These are phyloP conservation scores for Colletotrichum sp. DNA, from an alignment of 2,329 filamentous ascomycete species.

Conservation along the genomic window DNA sequence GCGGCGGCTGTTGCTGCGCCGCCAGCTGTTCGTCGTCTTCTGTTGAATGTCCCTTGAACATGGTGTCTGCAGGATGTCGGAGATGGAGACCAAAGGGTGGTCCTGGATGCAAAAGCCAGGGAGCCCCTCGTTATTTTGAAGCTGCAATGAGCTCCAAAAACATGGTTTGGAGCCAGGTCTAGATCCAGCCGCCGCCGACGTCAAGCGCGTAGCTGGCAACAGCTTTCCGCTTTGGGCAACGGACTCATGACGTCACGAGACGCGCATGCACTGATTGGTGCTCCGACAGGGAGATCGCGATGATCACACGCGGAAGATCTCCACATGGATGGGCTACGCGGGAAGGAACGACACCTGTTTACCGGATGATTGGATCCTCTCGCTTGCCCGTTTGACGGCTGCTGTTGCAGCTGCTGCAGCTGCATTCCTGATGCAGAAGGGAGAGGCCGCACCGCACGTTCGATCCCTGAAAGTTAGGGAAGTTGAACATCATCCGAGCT, in stretches of 20 bases:
- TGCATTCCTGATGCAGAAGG: not conserved
- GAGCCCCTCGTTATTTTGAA: not conserved
- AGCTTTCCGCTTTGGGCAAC: not conserved
- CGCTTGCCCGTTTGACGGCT: not conserved
- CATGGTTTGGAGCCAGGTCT: not conserved
- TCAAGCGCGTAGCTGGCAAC: slow-evolving; percentile 10
- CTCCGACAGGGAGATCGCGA: not conserved
- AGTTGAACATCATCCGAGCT: not conserved
- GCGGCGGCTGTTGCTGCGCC: not conserved
- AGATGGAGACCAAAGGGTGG: not conserved
- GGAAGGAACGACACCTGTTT: not conserved
- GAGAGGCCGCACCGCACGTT: not conserved
- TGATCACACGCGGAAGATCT: slow-evolving; percentile 9
- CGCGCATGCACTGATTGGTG: not conserved
- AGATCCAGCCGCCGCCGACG: slow-evolving; percentile 17
- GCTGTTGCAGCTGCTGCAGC: not conserved
- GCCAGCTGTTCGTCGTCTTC: not conserved
- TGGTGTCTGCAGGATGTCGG: not conserved
- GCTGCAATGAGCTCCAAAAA: not conserved
- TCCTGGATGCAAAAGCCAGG: not conserved
- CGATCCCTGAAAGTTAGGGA: not conserved
- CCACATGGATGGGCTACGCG: not conserved
- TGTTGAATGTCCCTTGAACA: slow-evolving; percentile 10
- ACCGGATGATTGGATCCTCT: not conserved
- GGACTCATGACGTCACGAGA: slow-evolving; percentile 12